Percentiles rank a stretch among this genome's conserved stretches.
Evolutionary conservation across 2,329 filamentous ascomycete species (phyloP).

Genomic region (Ambrosiella xylebori): DNA sequence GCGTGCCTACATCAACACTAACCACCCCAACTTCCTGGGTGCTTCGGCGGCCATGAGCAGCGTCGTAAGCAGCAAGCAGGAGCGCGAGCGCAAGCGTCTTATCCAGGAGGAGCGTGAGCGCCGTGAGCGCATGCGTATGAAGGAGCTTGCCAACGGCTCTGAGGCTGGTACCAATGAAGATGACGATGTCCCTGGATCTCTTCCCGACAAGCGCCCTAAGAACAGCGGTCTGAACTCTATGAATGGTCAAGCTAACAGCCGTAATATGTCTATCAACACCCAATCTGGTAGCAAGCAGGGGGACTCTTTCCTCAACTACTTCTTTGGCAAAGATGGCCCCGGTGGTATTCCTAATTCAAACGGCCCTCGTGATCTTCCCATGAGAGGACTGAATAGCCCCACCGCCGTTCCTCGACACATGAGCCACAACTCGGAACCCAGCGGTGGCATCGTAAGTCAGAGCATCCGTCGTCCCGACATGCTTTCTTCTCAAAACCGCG

Average conservation of each 20-base stretch:
- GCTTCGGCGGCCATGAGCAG: slow-evolving; percentile 95
- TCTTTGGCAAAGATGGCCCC: slow-evolving; percentile 82
- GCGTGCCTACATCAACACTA: slow-evolving; percentile 97
- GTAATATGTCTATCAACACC: slow-evolving; percentile 59
- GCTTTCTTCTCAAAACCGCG: slow-evolving; percentile 25
- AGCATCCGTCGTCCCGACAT: slow-evolving; percentile 58
- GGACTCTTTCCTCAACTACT: slow-evolving; percentile 95
- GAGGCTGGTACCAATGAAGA: slow-evolving; percentile 22
- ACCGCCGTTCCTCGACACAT: slow-evolving; percentile 39
- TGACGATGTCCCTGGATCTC: slow-evolving; percentile 18
- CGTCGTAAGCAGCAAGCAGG: slow-evolving; percentile 86
- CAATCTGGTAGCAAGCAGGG: slow-evolving; percentile 41
- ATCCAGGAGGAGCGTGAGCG: slow-evolving; percentile 73
- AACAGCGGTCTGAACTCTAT: neutral
- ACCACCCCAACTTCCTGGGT: slow-evolving; percentile 95
- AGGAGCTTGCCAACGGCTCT: slow-evolving; percentile 65
- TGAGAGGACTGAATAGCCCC: slow-evolving; percentile 11
- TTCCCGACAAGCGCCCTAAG: slow-evolving; percentile 9
- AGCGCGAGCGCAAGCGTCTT: slow-evolving; percentile 68
- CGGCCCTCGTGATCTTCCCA: slow-evolving; percentile 10
- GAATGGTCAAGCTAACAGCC: slow-evolving; percentile 16
- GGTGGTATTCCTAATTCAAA: slow-evolving; percentile 18
- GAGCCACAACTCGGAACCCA: slow-evolving; percentile 63
- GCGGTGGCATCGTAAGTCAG: slow-evolving; percentile 44
- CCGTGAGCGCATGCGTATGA: slow-evolving; percentile 64